Percentiles rank a stretch among this genome's conserved stretches.
These are phyloP conservation scores for Eucalyptus brandiana DNA, from an alignment of 345 rosid genomes.

Conservation along the genomic window DNA sequence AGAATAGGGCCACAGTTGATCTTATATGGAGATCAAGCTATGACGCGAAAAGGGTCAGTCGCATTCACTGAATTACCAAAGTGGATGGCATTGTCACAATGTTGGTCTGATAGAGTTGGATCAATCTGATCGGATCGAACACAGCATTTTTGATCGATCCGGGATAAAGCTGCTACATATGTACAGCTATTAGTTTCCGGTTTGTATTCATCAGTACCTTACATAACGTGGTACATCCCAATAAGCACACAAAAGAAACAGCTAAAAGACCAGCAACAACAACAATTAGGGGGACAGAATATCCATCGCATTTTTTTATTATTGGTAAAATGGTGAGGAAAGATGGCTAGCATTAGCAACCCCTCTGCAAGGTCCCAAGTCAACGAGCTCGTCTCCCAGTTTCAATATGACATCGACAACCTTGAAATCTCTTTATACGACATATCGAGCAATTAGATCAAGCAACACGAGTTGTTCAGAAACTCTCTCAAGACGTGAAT, in stretches of 20 bases:
- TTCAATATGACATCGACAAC: neutral
- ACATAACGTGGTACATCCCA: neutral
- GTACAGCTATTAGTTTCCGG: neutral
- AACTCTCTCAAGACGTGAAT: neutral
- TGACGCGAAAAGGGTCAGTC: neutral
- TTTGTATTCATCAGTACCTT: neutral
- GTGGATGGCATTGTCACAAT: neutral
- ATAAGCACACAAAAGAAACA: neutral
- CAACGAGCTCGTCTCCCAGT: neutral
- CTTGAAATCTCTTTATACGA: neutral
- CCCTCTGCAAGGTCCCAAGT: neutral
- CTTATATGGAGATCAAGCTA: neutral
- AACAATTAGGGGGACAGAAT: neutral
- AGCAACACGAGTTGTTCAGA: neutral
- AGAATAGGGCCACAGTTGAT: neutral
- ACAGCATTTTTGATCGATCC: neutral
- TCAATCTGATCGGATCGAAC: neutral
- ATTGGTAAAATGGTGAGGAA: neutral
- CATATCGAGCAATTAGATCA: neutral
- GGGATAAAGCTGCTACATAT: neutral
- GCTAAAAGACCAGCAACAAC: neutral
- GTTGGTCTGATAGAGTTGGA: neutral
- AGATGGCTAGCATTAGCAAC: neutral
- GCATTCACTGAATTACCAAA: neutral
- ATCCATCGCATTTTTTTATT: neutral